These are phyloP conservation scores for Hibiscus syriacus DNA, from an alignment of 345 rosid species.

Conservation along the genomic window DNA sequence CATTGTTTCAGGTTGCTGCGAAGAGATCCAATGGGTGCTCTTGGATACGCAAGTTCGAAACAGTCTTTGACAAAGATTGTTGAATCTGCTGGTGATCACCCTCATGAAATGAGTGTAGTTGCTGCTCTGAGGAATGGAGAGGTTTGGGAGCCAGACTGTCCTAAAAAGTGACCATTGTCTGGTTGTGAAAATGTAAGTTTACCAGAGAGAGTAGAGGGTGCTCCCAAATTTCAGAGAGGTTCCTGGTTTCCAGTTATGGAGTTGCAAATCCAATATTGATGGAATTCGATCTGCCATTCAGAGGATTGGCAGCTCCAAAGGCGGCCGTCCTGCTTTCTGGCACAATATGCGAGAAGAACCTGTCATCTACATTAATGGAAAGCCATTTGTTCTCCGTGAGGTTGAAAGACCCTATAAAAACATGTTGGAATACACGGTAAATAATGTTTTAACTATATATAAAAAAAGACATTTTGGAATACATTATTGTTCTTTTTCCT, in stretches of 20 bases:
- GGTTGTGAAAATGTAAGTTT: slow-evolving; percentile 75
- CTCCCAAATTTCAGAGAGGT: slow-evolving; percentile 97
- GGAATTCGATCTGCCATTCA: slow-evolving; percentile 79
- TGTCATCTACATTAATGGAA: slow-evolving; percentile 91
- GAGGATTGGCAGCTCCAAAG: slow-evolving; percentile 80
- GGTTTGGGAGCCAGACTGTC: slow-evolving; percentile 95
- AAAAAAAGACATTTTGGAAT: neutral
- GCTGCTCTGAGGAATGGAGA: slow-evolving; percentile 90
- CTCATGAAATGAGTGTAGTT: slow-evolving; percentile 82
- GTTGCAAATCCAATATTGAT: slow-evolving; percentile 96
- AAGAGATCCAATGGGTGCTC: slow-evolving; percentile 99
- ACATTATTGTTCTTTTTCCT: neutral
- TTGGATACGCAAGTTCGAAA: slow-evolving; percentile 62
- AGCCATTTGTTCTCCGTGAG: slow-evolving; percentile 97
- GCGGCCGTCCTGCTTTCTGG: slow-evolving; percentile 81
- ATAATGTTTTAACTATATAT: neutral
- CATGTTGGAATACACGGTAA: slow-evolving; percentile 96
- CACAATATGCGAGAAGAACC: slow-evolving; percentile 99
- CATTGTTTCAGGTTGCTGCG: slow-evolving; percentile 64
- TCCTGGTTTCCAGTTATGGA: slow-evolving; percentile 97
- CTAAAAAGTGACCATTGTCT: slow-evolving; percentile 95
- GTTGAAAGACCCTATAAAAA: slow-evolving; percentile 95
- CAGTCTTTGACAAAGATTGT: slow-evolving; percentile 74
- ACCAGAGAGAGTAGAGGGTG: slow-evolving; percentile 95
- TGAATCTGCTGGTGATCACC: slow-evolving; percentile 78